A percentile compares a stretch with the other conserved stretches of the same genome.
These are phyloP conservation scores for Plectranthus barbatus DNA, from an alignment of 257 asterid genomes.

Conservation along the genomic window DNA sequence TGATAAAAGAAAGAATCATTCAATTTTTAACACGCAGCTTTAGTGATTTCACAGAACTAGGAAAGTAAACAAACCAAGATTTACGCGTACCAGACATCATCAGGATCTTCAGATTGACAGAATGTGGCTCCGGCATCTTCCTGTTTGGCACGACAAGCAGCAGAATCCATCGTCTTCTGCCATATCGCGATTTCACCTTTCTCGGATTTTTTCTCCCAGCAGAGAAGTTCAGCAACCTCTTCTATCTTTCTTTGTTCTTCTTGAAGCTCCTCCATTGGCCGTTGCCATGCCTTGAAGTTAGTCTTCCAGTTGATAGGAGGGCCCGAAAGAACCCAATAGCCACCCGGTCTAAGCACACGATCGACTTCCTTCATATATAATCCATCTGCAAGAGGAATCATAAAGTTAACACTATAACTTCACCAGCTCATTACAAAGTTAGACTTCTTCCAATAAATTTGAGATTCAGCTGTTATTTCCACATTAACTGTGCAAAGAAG, in stretches of 20 bases:
- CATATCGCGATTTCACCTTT: slow-evolving; percentile 83
- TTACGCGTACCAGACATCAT: slow-evolving; percentile 68
- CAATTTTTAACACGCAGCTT: not conserved
- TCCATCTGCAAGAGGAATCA: slow-evolving; percentile 55
- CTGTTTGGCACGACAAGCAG: slow-evolving; percentile 72
- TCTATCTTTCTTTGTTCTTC: slow-evolving; percentile 90
- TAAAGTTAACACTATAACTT: not conserved
- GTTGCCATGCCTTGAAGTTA: slow-evolving; percentile 81
- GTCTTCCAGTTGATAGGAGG: slow-evolving; percentile 89
- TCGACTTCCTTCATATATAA: slow-evolving; percentile 94
- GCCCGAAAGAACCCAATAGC: slow-evolving; percentile 95
- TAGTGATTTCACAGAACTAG: not conserved
- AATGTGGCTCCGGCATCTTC: slow-evolving; percentile 54
- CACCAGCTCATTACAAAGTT: not conserved
- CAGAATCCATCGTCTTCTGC: slow-evolving; percentile 81
- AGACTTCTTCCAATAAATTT: not conserved
- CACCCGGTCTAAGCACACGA: slow-evolving; percentile 95
- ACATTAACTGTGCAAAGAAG: not conserved
- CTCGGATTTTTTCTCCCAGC: slow-evolving; percentile 95
- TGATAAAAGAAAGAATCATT: slow-evolving; percentile 18
- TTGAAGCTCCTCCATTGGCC: slow-evolving; percentile 76
- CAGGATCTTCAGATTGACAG: slow-evolving; percentile 61
- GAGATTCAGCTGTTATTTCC: not conserved
- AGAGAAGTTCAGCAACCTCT: slow-evolving; percentile 79
- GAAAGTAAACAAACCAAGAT: slow-evolving; percentile 1